Percentiles rank a stretch among this genome's conserved stretches.
These are phyloP conservation scores for Aspergillus tanneri DNA, from an alignment of 2,329 filamentous ascomycete species.

Conservation along the genomic window DNA sequence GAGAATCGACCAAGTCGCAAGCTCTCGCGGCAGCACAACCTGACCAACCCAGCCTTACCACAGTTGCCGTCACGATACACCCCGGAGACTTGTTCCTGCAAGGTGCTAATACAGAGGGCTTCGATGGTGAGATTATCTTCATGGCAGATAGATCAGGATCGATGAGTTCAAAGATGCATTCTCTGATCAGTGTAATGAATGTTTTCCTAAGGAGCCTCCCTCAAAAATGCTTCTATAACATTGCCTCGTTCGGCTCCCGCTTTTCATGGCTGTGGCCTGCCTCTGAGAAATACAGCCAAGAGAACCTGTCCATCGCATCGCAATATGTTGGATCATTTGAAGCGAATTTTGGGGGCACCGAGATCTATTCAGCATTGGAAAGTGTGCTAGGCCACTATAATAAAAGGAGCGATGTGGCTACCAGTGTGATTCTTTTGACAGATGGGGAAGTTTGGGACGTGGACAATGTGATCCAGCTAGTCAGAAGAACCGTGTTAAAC, in stretches of 20 bases:
- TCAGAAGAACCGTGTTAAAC: conserved; percentile 41
- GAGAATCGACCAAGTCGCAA: not conserved
- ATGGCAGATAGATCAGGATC: conserved; percentile 21
- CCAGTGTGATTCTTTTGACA: conserved; percentile 55
- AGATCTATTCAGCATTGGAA: conserved; percentile 51
- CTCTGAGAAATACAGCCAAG: conserved; percentile 50
- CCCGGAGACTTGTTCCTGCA: conserved; percentile 6
- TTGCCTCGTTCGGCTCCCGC: conserved; percentile 62
- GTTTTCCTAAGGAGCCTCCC: conserved; percentile 67
- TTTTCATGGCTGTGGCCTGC: conserved; percentile 51
- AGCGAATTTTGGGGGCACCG: conserved; percentile 55
- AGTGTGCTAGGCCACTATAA: conserved; percentile 46
- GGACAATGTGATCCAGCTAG: conserved; percentile 44
- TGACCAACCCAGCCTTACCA: conserved; percentile 5
- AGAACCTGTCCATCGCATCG: conserved; percentile 47
- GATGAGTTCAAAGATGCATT: conserved; percentile 47
- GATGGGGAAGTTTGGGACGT: conserved; percentile 58
- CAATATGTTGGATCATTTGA: conserved; percentile 45
- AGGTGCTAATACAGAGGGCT: conserved; percentile 5
- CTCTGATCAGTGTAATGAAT: conserved; percentile 57
- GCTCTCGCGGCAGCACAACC: conserved; percentile 10
- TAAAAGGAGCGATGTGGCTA: conserved; percentile 47
- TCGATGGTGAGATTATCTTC: conserved; percentile 19
- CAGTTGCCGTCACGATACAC: conserved; percentile 15
- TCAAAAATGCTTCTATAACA: conserved; percentile 65